These are phyloP conservation scores for Sphagnum magellanicum DNA, from an alignment of 228 moss, liverwort and hornwort genomes.

Conservation along the genomic window DNA sequence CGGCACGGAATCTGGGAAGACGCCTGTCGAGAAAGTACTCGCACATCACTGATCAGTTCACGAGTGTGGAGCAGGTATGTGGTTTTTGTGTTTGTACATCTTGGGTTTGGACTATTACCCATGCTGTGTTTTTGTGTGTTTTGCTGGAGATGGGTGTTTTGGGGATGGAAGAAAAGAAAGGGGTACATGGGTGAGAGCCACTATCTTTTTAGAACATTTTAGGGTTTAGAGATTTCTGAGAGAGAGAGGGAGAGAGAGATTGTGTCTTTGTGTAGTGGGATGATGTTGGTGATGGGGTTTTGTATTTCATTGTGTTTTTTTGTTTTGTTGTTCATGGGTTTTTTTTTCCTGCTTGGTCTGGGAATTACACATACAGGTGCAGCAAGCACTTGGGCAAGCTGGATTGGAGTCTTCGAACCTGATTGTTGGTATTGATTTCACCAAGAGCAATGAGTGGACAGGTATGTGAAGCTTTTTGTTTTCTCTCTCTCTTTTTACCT, in stretches of 20 bases:
- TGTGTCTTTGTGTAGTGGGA: too few relatives aligned
- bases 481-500: too few relatives aligned
- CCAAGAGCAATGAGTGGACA: slow-evolving; percentile 71
- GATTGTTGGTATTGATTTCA: slow-evolving; percentile 60
- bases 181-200: neutral
- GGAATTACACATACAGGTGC: slow-evolving; percentile 24
- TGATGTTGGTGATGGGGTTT: neutral
- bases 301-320: neutral
- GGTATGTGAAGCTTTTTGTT: slow-evolving; percentile 9
- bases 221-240: neutral
- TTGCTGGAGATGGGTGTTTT: neutral
- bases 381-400: slow-evolving; percentile 30
- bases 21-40: slow-evolving; percentile 41
- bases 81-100: neutral
- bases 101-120: neutral
- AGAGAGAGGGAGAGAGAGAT: neutral
- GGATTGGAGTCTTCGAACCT: slow-evolving; percentile 68
- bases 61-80: slow-evolving; percentile 48
- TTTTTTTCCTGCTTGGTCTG: neutral
- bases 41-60: slow-evolving; percentile 38
- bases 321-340: neutral
- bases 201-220: neutral
- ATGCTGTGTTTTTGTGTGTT: neutral
- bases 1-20: slow-evolving; percentile 8
- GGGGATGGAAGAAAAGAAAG: neutral